Base-by-base conservation (phyloP, 2,329 filamentous ascomycete genomes). In the Talaromyces sp. region DNA sequence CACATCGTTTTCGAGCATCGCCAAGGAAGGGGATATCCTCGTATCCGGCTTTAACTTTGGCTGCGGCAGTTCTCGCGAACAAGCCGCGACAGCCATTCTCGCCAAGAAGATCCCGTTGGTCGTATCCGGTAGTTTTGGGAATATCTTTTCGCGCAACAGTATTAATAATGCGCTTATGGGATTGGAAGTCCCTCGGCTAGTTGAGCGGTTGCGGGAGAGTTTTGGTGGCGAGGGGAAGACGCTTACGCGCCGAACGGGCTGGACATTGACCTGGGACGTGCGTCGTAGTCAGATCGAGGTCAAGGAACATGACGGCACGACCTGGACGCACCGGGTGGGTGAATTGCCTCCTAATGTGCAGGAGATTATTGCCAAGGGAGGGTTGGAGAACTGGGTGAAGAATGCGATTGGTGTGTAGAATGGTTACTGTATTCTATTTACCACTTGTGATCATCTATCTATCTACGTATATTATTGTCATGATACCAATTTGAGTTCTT, bases 11-110 rank as follows among this genome's bases (percentile, higher is more conserved):
- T 41, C 51, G 6, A 17, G 5, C 9, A 21, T 48, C 36, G 50
- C 41, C 33, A 81, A 82, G 63, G 69, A 83, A 0, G 85, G 84
- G 51, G 92, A 97, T 96, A 59, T 59, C 53, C 55, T 97, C 1
- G 91, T 97, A 0, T 77, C 86, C 0, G 91, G 91, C 33, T 94
- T 86, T 78, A 96, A 95, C 78, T 96, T 97, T 69, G 93, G 93
- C 50, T 91, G 86, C 64, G 91, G 91, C 17, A 84, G 80, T 58
- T 91, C 86, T 1, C 79, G 92, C 56, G 48, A 58, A 48, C 90
- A 96, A 72, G 91, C 91, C 5, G 92, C 92, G 0, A 97, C 93
- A 0, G 88, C 91, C 0, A 88, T 96, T 57, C 78, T 96, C 1
- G 90, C 91, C 15, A 90, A 87, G 74, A 74, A 87, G 64, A 92